These are phyloP conservation scores for Entelexis sorbosivorans DNA, from an alignment of 1,139 yeast genomes.

Conservation along the genomic window DNA sequence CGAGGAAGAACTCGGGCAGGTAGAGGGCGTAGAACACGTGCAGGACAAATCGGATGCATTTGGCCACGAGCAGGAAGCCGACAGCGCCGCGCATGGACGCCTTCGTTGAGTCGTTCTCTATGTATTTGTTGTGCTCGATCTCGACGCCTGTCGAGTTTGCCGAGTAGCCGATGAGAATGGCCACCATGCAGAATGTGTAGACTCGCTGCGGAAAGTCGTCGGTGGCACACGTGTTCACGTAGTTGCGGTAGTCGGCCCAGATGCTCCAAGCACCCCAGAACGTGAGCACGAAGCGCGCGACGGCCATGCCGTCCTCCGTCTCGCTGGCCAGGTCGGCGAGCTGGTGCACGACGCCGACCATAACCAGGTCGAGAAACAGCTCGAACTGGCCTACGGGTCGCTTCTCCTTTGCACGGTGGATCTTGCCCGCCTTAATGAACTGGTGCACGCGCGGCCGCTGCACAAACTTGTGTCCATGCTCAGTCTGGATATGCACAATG, in stretches of 20 bases:
- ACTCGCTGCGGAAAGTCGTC: slow-evolving; percentile 12
- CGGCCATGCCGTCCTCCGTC: slow-evolving; percentile 1
- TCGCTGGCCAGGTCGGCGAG: slow-evolving; percentile 11
- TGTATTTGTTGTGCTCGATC: neutral
- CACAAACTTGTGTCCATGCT: neutral
- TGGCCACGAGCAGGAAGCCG: slow-evolving; percentile 9
- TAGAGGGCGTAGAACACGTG: slow-evolving; percentile 8
- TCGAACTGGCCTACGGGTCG: slow-evolving; percentile 12
- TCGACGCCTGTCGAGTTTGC: slow-evolving; percentile 10
- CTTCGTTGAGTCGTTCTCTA: neutral
- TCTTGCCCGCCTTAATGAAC: slow-evolving; percentile 3
- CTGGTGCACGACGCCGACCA: slow-evolving; percentile 13
- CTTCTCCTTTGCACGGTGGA: neutral
- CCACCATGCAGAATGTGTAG: slow-evolving; percentile 11
- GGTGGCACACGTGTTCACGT: slow-evolving; percentile 6
- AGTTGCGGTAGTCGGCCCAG: slow-evolving; percentile 12
- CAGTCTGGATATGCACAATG: slow-evolving; percentile 6
- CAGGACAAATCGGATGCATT: slow-evolving; percentile 7
- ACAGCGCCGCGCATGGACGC: slow-evolving; percentile 4
- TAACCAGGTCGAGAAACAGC: slow-evolving; percentile 11
- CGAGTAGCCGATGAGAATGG: slow-evolving; percentile 8
- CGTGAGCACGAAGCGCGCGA: slow-evolving; percentile 11
- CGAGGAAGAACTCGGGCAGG: slow-evolving; percentile 3
- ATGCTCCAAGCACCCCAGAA: slow-evolving; percentile 14
- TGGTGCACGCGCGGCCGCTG: slow-evolving; percentile 10